phyloP scores from a whole-genome alignment of 495 filamentous ascomycete genomes.

The Penicillium pancosmium region DNA sequence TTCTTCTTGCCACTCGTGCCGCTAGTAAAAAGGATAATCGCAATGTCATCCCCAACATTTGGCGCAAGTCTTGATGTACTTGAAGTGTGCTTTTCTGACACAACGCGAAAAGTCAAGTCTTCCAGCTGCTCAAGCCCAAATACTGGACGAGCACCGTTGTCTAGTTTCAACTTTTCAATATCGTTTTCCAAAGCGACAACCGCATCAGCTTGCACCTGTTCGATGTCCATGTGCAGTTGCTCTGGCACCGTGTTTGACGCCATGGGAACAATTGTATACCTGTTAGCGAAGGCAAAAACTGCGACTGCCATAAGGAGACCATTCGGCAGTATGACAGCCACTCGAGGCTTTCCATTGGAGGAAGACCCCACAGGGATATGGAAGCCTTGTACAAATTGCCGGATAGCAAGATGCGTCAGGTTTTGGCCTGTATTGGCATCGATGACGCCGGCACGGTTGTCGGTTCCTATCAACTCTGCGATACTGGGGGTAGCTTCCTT shows the following conservation, averaged over 20 bases:
- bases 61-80: slow-evolving; percentile 1
- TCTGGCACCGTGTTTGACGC: slow-evolving; percentile 22
- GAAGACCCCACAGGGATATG: slow-evolving; percentile 16
- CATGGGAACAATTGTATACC: slow-evolving; percentile 28
- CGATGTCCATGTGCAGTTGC: slow-evolving; percentile 25
- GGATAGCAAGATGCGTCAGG: slow-evolving; percentile 18
- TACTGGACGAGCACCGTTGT: slow-evolving; percentile 18
- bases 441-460: slow-evolving; percentile 20
- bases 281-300: slow-evolving; percentile 20
- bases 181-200: slow-evolving; percentile 25
- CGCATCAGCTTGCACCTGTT: slow-evolving; percentile 22
- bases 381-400: slow-evolving; percentile 20
- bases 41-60: slow-evolving; percentile 33
- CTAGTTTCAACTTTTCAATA: slow-evolving; percentile 19
- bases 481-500: slow-evolving; percentile 15
- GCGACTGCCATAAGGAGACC: slow-evolving; percentile 22
- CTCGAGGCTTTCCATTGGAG: slow-evolving; percentile 20
- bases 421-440: slow-evolving; percentile 12
- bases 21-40: slow-evolving; percentile 48
- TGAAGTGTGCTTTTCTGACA: slow-evolving; percentile 9
- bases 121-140: slow-evolving; percentile 20
- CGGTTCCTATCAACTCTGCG: slow-evolving; percentile 14
- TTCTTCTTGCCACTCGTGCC: slow-evolving; percentile 52
- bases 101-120: slow-evolving; percentile 21
- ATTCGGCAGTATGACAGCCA: slow-evolving; percentile 26